Conservation (phyloP, 148 eudicot species). For the Camellia japonica region DNA sequence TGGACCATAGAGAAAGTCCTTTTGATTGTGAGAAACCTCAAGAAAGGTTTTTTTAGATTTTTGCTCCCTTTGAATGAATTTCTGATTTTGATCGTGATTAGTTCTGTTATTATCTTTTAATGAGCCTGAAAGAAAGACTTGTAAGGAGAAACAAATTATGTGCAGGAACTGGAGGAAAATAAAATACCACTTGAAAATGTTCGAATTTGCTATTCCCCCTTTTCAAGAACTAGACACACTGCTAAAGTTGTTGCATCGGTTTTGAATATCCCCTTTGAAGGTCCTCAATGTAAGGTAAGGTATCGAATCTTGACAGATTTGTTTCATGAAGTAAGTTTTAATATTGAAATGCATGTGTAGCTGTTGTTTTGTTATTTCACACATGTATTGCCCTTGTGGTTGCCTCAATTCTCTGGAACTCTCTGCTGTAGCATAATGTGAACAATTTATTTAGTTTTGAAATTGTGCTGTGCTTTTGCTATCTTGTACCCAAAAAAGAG, state of each 20-base stretch:
- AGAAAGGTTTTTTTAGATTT: too few relatives aligned
- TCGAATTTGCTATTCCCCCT: constrained; percentile 93
- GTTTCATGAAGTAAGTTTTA: background rate
- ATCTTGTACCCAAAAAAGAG: too few relatives aligned
- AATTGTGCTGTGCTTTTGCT: too few relatives aligned
- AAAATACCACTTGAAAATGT: constrained; percentile 54
- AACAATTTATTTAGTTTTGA: background rate
- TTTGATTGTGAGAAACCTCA: background rate
- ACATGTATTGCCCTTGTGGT: background rate
- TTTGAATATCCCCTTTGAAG: constrained; percentile 67
- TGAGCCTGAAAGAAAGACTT: background rate
- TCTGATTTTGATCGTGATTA: background rate
- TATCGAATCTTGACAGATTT: constrained; percentile 7
- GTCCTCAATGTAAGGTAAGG: constrained; percentile 76
- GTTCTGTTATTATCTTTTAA: background rate
- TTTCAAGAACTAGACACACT: constrained; percentile 85
- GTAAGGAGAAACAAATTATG: background rate
- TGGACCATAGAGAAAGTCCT: background rate
- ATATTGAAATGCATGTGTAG: background rate
- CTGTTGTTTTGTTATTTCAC: background rate
- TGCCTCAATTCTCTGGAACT: background rate
- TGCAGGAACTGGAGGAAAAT: constrained; percentile 67
- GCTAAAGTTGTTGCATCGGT: constrained; percentile 80
- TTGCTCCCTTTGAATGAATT: background rate
- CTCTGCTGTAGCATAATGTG: background rate